Conservation (phyloP, 2,329 filamentous ascomycete genomes). For the Diaporthe sp. region DNA sequence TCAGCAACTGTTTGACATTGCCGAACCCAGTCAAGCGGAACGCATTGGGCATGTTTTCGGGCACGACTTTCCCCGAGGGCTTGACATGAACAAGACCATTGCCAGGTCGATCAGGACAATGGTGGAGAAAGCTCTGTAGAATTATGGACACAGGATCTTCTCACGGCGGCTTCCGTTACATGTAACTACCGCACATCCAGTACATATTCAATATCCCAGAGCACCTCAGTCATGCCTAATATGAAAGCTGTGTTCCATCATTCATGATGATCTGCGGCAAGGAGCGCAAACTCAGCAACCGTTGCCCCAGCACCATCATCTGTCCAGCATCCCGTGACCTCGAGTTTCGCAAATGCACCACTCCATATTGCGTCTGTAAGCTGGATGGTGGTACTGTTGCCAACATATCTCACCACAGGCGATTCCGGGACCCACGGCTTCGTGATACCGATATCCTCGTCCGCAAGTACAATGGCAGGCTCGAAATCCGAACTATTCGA, state of each 20-base stretch:
- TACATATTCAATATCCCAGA: conserved; percentile 16
- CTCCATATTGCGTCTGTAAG: conserved; percentile 31
- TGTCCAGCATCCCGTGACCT: conserved; percentile 28
- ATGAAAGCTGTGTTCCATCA: background rate
- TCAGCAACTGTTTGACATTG: conserved; percentile 36
- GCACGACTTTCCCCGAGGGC: conserved; percentile 39
- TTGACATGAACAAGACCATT: conserved; percentile 39
- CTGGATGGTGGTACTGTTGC: conserved; percentile 35
- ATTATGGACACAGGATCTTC: background rate
- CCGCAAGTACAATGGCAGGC: conserved; percentile 39
- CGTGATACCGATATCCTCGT: conserved; percentile 42
- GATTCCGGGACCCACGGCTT: conserved; percentile 42
- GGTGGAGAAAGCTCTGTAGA: conserved; percentile 36
- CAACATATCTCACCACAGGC: conserved; percentile 36
- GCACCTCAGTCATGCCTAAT: background rate
- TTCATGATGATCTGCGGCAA: conserved; percentile 8
- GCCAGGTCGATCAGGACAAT: conserved; percentile 37
- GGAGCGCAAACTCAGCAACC: conserved; percentile 35
- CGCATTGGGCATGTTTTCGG: conserved; percentile 38
- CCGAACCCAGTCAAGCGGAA: conserved; percentile 33
- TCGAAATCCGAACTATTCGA: conserved; percentile 38
- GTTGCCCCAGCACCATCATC: conserved; percentile 32
- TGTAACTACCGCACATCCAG: background rate
- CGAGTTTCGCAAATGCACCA: conserved; percentile 37
- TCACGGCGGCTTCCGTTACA: background rate